Conservation (phyloP, 371 early-diverging fungal species). For the Hamiltosporidium magnivora region DNA sequence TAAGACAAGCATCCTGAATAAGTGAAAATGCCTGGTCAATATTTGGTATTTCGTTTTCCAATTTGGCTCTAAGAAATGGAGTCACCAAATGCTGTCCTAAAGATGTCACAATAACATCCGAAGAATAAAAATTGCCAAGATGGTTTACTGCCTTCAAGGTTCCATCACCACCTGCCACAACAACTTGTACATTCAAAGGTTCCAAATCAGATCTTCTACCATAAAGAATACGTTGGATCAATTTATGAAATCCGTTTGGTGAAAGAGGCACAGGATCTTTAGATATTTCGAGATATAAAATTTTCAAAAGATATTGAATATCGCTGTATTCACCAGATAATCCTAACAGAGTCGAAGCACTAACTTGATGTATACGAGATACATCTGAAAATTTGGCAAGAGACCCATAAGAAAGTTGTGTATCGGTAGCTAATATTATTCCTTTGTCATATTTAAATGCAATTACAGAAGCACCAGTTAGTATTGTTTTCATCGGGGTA, state of each 20-base stretch:
- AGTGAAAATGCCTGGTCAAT: background rate
- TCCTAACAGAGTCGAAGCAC: constrained; percentile 7
- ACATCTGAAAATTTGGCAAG: constrained; percentile 15
- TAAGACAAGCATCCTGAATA: background rate
- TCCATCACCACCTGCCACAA: constrained; percentile 32
- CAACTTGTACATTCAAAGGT: constrained; percentile 38
- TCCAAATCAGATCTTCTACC: constrained; percentile 32
- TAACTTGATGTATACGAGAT: constrained; percentile 16
- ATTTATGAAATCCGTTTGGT: constrained; percentile 41
- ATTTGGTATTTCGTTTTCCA: background rate
- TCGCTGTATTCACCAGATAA: constrained; percentile 38
- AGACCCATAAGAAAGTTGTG: constrained; percentile 28
- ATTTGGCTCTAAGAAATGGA: constrained; percentile 37
- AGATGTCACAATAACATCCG: constrained; percentile 43
- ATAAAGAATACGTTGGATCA: constrained; percentile 49
- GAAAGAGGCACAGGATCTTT: constrained; percentile 25
- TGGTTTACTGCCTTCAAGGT: constrained; percentile 37
- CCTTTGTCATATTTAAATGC: constrained; percentile 35
- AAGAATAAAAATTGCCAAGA: constrained; percentile 48
- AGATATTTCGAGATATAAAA: constrained; percentile 13
- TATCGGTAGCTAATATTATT: constrained; percentile 32
- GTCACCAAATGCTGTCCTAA: constrained; percentile 44
- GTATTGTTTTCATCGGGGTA: background rate
- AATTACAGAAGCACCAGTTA: constrained; percentile 12
- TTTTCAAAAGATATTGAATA: constrained; percentile 14